Base-by-base conservation (phyloP, 768 basidiomycete genomes). In the Leccinum arenicola region DNA sequence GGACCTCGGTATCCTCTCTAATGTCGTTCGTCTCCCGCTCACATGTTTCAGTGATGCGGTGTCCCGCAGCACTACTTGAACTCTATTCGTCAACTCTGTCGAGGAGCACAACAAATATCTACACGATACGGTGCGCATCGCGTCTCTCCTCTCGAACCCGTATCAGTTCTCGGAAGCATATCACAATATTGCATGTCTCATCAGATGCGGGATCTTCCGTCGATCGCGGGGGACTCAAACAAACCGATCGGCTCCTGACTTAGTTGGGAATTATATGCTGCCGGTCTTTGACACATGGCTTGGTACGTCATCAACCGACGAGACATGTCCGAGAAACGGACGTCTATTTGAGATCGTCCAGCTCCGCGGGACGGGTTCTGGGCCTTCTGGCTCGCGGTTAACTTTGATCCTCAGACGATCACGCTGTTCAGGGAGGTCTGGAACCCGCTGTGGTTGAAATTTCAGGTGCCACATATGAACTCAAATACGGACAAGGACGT, bases 401-500 rank as follows among this genome's bases (percentile, higher is more conserved):
- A 98, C 7, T 98, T 98, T 70, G 97, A 99, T 73, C 91, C 95
- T 3, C 96, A 98, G 75, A 94, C 96, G 64, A 98, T 99, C 74
- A 95, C 91, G 31, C 79, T 99, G 29, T 98, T 98, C 85, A 99
- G 98, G 80, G 97, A 98, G 73, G 94, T 97, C 35, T 82, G 97
- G 59, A 97, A 97, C 72, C 69, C 98, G 64, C 82, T 97, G 35
- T 98, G 96, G 95, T 81, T 98, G 61, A 90, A 91, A 61, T 98
- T 96, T 76, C 88, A 89, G 69, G 95, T 98, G 2, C 96, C 95
- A 23, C 94, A 98, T 76, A 86, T 90, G 54, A 93, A 91, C 62
- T 88, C 88, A 65, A 97, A 95, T 71, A 90, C 96, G 84, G 97
- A 96, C 36, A 98, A 98, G 78, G 96, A 99, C 66, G 97, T 96